phyloP scores from a whole-genome alignment of 495 filamentous ascomycete species.

The Aspergillus indologenus region DNA sequence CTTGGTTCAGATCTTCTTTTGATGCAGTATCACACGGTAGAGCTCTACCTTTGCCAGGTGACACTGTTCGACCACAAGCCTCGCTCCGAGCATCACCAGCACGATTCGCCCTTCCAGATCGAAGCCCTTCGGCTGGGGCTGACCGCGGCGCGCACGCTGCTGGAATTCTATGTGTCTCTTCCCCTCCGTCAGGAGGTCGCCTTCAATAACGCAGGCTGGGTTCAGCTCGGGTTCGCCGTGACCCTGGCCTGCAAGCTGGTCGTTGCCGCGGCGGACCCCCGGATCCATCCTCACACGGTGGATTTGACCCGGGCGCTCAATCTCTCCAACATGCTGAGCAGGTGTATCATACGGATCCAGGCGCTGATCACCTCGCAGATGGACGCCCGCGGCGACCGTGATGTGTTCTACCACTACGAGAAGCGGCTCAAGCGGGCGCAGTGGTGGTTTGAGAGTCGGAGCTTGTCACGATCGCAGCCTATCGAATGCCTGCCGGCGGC shows the following conservation, averaged over 20 bases:
- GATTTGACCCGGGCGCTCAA: constrained; percentile 1
- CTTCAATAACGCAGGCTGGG: constrained; percentile 9
- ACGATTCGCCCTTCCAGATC: constrained; percentile 5
- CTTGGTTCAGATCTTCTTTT: constrained; percentile 1
- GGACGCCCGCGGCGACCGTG: constrained; percentile 7
- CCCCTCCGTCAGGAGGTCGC: constrained; percentile 3
- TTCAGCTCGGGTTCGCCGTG: constrained; percentile 10
- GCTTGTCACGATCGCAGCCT: background rate
- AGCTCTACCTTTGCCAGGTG: constrained; percentile 12
- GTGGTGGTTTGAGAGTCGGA: constrained; percentile 12
- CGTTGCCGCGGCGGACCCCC: constrained; percentile 1
- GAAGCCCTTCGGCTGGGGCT: constrained; percentile 7
- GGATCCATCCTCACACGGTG: background rate
- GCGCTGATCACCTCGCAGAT: constrained; percentile 7
- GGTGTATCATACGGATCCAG: constrained; percentile 8
- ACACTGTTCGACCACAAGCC: constrained; percentile 6
- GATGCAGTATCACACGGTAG: constrained; percentile 7
- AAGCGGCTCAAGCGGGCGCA: constrained; percentile 10
- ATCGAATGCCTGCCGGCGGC: background rate
- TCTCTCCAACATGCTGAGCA: constrained; percentile 1
- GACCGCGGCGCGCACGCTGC: background rate
- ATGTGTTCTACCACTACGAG: constrained; percentile 11
- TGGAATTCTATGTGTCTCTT: constrained; percentile 1
- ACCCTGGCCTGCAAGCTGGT: constrained; percentile 9
- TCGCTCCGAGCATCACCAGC: background rate